phyloP scores from a whole-genome alignment of 2,329 filamentous ascomycete species.

The Pseudofabraea citricarpa region DNA sequence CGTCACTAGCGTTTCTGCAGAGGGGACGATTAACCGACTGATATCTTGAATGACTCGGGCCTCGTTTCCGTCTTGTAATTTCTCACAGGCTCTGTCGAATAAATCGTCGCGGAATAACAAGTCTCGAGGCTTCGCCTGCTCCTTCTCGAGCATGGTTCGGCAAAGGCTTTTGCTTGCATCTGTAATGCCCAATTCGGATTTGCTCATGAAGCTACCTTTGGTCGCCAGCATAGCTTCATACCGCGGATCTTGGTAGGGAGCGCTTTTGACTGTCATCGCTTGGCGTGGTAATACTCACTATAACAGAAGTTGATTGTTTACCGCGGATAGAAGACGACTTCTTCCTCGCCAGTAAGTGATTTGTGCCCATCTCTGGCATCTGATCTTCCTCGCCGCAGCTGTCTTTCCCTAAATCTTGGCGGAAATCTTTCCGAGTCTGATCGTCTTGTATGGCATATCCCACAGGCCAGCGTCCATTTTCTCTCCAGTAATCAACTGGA shows the following conservation, averaged over 20 bases:
- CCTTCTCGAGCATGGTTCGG: constrained; percentile 24
- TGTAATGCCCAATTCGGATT: constrained; percentile 28
- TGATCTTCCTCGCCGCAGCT: constrained; percentile 5
- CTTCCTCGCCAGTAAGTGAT: constrained; percentile 27
- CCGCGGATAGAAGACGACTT: constrained; percentile 23
- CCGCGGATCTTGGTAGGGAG: constrained; percentile 29
- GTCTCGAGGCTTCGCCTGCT: constrained; percentile 27
- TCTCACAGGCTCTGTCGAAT: constrained; percentile 31
- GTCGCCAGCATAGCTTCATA: constrained; percentile 33
- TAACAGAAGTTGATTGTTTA: constrained; percentile 24
- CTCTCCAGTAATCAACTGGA: constrained; percentile 23
- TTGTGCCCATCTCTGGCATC: constrained; percentile 19
- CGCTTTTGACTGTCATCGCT: constrained; percentile 35
- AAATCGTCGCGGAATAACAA: constrained; percentile 34
- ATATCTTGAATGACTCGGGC: constrained; percentile 22
- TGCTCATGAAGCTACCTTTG: constrained; percentile 36
- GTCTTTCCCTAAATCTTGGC: neutral
- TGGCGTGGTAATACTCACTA: constrained; percentile 24
- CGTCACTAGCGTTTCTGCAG: constrained; percentile 2
- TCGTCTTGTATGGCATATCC: constrained; percentile 21
- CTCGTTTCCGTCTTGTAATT: constrained; percentile 30
- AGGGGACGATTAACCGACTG: constrained; percentile 32
- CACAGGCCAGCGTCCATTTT: constrained; percentile 21
- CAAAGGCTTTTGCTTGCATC: constrained; percentile 28
- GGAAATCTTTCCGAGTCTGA: constrained; percentile 2